Base-by-base conservation (phyloP, 2,329 filamentous ascomycete genomes). In the Alternaria gaisen region DNA sequence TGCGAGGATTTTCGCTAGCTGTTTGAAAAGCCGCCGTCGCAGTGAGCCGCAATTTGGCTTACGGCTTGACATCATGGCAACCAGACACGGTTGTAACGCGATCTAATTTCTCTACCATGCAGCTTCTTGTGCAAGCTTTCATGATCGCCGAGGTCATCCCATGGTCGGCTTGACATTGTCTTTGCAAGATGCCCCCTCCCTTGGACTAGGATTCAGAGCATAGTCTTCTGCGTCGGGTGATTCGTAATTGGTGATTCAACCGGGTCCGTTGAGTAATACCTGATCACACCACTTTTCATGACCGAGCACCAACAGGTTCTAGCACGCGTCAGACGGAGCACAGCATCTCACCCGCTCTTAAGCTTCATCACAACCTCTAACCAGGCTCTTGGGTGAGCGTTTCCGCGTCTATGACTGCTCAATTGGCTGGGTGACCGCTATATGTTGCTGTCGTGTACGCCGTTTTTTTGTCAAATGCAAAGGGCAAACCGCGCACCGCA, bases 381-480 rank as follows among this genome's bases (percentile, higher is more conserved):
- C 73, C 73, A 43, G 74, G 74, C 72, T 67, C 43, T 54, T 63
- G 73, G 74, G 61, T 62, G 41, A 38, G 26, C 30, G 46, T 54
- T 51, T 40, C 56, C 42, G 50, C 52, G 44, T 43, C 56, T 43
- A 28, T 22, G 22, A 64, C 53, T 55, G 63, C 58, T 58, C 53
- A 18, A 65, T 70, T 69, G 69, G 71, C 50, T 53, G 56, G 42
- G 58, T 52, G 53, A 48, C 53, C 55, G 65, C 56, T 57, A 18
- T 34, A 48, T 53, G 28, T 53, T 58, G 41, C 70, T 71, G 71
- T 65, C 60, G 75, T 76, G 73, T 66, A 62, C 75, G 68, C 74
- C 74, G 76, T 78, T 78, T 77, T 77, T 69, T 71, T 75, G 76
- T 78, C 75, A 76, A 42, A 56, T 67, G 54, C 47, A 41, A 60